Conservation (phyloP, 331 rosid genomes). For the Acacia concinna region DNA sequence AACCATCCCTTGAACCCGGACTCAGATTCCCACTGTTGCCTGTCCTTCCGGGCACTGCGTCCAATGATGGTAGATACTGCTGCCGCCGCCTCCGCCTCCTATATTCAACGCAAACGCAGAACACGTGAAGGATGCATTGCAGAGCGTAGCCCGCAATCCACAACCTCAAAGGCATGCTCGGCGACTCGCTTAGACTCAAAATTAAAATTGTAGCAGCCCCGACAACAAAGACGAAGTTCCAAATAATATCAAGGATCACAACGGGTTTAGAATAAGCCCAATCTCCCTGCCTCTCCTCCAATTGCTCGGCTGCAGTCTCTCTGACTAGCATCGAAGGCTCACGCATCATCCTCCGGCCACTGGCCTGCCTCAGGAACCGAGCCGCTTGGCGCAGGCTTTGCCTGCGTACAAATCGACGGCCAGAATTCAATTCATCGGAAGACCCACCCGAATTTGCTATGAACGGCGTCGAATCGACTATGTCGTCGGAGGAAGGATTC, state of each 20-base stretch:
- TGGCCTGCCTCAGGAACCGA: slow-evolving; percentile 85
- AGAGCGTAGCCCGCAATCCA: slow-evolving; percentile 85
- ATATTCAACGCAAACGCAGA: slow-evolving; percentile 75
- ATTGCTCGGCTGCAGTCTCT: slow-evolving; percentile 91
- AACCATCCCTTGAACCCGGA: slow-evolving; percentile 44
- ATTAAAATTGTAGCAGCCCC: slow-evolving; percentile 58
- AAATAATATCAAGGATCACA: slow-evolving; percentile 76
- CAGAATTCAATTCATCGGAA: slow-evolving; percentile 54
- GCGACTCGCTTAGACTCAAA: slow-evolving; percentile 60
- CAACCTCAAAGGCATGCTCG: slow-evolving; percentile 72
- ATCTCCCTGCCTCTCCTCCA: slow-evolving; percentile 95
- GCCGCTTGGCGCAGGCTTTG: slow-evolving; percentile 93
- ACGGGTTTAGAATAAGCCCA: slow-evolving; percentile 99
- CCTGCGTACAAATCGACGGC: slow-evolving; percentile 59
- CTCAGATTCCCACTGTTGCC: slow-evolving; percentile 50
- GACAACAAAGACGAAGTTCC: slow-evolving; percentile 81
- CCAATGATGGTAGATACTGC: not conserved
- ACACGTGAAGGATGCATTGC: slow-evolving; percentile 81
- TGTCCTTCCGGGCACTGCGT: slow-evolving; percentile 45
- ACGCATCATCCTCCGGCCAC: slow-evolving; percentile 82
- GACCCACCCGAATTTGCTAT: slow-evolving; percentile 52
- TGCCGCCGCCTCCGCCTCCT: slow-evolving; percentile 48
- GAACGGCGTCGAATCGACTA: slow-evolving; percentile 74
- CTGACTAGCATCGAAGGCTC: slow-evolving; percentile 92
- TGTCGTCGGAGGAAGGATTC: slow-evolving; percentile 62